Evolutionary conservation across 2,329 filamentous ascomycete species (phyloP).

Genomic region (Zymoseptoria ardabiliae): DNA sequence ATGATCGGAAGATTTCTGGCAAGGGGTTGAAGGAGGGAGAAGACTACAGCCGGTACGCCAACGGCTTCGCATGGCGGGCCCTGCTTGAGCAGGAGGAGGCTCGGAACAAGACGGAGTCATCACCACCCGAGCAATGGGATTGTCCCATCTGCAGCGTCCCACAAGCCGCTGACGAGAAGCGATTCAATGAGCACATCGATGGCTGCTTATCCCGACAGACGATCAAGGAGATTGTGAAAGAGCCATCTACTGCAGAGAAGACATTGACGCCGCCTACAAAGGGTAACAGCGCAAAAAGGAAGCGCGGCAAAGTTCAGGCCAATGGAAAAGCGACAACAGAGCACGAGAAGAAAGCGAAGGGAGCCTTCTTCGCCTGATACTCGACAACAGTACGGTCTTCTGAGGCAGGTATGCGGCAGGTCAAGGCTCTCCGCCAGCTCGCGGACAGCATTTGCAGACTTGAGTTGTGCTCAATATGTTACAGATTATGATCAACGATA

Average conservation of each 20-base stretch:
- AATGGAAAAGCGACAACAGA: constrained; percentile 3
- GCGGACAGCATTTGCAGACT: too few relatives aligned
- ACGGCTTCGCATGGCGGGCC: constrained; percentile 28
- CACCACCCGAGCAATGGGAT: constrained; percentile 54
- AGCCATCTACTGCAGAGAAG: constrained; percentile 20
- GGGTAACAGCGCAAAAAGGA: constrained; percentile 20
- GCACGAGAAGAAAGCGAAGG: constrained; percentile 20
- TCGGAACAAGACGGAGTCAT: constrained; percentile 13
- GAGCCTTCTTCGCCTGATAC: constrained; percentile 23
- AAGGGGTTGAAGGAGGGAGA: constrained; percentile 7
- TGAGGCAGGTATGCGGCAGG: too few relatives aligned
- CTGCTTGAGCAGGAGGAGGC: constrained; percentile 29
- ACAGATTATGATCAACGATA: neutral
- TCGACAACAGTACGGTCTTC: neutral
- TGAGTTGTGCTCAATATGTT: neutral
- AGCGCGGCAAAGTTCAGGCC: constrained; percentile 18
- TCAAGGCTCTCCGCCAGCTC: too few relatives aligned
- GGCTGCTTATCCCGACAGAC: constrained; percentile 78
- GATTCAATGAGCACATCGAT: constrained; percentile 89
- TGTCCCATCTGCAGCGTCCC: constrained; percentile 82
- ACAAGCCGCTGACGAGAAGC: constrained; percentile 64
- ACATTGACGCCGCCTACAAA: constrained; percentile 6
- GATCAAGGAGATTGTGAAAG: constrained; percentile 74
- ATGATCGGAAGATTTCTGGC: constrained; percentile 10
- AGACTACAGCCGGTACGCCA: constrained; percentile 26